phyloP scores from a whole-genome alignment of 257 asterid species.

The Forsythia suspensa region DNA sequence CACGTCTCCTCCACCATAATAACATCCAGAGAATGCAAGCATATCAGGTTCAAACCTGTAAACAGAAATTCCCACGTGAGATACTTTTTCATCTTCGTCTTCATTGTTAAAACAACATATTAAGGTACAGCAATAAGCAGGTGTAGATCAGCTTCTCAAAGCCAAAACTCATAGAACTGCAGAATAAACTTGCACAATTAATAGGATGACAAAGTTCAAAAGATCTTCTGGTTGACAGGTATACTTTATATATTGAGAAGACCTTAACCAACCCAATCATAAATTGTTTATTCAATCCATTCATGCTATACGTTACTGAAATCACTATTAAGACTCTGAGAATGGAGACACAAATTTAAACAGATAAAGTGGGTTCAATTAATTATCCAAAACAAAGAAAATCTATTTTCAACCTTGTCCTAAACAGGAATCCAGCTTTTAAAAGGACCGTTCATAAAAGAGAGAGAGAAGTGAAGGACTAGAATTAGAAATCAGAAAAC shows the following conservation, averaged over 20 bases:
- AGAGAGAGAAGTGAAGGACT: background rate
- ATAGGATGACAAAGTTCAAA: background rate
- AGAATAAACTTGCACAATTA: background rate
- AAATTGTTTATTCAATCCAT: no score
- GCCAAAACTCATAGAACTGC: background rate
- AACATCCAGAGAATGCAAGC: slow-evolving; percentile 99
- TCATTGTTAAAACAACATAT: slow-evolving; percentile 1
- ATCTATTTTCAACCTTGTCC: slow-evolving; percentile 6
- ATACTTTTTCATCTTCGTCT: slow-evolving; percentile 8
- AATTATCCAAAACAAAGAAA: background rate
- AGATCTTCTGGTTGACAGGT: no score
- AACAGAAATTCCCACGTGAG: slow-evolving; percentile 16
- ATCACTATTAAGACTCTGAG: slow-evolving; percentile 9
- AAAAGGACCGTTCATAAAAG: background rate
- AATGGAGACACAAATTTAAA: slow-evolving; percentile 9
- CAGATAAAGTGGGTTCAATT: slow-evolving; percentile 15
- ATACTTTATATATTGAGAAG: no score
- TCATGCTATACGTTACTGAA: background rate
- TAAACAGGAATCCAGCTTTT: background rate
- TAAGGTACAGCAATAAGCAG: slow-evolving; percentile 4
- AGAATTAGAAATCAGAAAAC: slow-evolving; percentile 1
- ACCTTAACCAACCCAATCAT: background rate
- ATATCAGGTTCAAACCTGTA: slow-evolving; percentile 98
- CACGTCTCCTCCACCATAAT: slow-evolving; percentile 96
- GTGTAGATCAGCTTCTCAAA: slow-evolving; percentile 10